Conservation (phyloP, 805 yeast genomes). For the Barnettozyma siamensis region DNA sequence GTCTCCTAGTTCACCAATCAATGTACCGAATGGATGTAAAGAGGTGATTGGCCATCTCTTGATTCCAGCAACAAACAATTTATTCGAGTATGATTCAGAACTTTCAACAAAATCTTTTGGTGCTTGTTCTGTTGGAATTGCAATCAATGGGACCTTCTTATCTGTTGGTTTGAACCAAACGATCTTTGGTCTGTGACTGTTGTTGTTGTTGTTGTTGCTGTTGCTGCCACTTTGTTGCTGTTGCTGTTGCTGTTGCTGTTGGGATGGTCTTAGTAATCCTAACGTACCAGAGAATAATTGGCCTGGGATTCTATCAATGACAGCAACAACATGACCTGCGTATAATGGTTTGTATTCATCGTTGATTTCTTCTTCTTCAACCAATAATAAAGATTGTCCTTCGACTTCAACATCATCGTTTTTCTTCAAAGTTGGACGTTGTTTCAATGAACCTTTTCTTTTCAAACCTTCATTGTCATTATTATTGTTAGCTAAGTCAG, state of each 20-base stretch:
- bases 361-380: conserved; percentile 92
- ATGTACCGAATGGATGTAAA: conserved; percentile 94
- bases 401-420: conserved; percentile 98
- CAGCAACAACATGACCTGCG: conserved; percentile 98
- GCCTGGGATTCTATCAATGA: conserved; percentile 94
- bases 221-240: conserved; percentile 23
- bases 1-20: conserved; percentile 80
- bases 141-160: conserved; percentile 94
- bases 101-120: conserved; percentile 93
- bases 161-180: conserved; percentile 99
- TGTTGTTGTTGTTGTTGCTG: conserved; percentile 14
- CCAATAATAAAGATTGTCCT: conserved; percentile 86
- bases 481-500: conserved; percentile 1
- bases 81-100: conserved; percentile 74
- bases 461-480: conserved; percentile 37
- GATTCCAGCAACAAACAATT: conserved; percentile 87
- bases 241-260: conserved; percentile 52
- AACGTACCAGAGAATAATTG: conserved; percentile 92
- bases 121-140: conserved; percentile 97
- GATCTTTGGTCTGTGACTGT: conserved; percentile 67
- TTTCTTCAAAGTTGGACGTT: conserved; percentile 94
- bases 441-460: conserved; percentile 87
- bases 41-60: conserved; percentile 99
- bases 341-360: conserved; percentile 91
- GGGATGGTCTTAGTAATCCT: conserved; percentile 92